Percentiles rank a stretch among this genome's conserved stretches.
phyloP scores from a whole-genome alignment of 139 green algal species.

The Auxenochlorella pyrenoidosa region DNA sequence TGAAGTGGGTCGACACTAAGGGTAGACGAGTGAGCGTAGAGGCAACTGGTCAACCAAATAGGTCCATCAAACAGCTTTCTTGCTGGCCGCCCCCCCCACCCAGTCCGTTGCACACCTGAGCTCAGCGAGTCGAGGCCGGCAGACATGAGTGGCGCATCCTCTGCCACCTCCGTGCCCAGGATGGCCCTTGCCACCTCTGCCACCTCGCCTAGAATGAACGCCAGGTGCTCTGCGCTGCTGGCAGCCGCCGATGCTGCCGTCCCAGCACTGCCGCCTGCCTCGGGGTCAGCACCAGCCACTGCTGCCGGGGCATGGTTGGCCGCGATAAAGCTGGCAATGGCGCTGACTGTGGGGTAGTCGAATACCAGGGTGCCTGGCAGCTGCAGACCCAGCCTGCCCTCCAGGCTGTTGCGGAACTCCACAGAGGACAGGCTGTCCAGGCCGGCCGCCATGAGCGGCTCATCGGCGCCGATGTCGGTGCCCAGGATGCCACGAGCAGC shows the following conservation, averaged over 20 bases:
- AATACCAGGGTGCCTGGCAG: conserved; percentile 62
- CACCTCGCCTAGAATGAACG: conserved; percentile 25
- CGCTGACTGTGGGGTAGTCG: conserved; percentile 65
- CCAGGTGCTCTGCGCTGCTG: conserved; percentile 9
- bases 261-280: not conserved
- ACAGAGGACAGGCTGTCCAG: conserved; percentile 66
- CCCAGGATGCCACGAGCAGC: conserved; percentile 56
- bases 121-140: conserved; percentile 67
- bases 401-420: conserved; percentile 42
- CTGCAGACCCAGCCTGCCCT: conserved; percentile 47
- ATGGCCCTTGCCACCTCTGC: conserved; percentile 17
- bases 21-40: too few relatives aligned
- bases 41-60: too few relatives aligned
- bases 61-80: too few relatives aligned
- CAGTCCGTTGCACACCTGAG: not conserved
- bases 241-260: not conserved
- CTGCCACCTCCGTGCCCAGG: conserved; percentile 21
- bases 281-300: not conserved
- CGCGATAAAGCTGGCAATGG: conserved; percentile 45
- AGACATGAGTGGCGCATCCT: conserved; percentile 46
- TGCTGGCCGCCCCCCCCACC: too few relatives aligned
- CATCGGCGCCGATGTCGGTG: conserved; percentile 7
- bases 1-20: not conserved
- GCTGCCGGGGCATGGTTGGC: conserved; percentile 15
- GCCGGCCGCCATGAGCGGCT: conserved; percentile 69